Evolutionary conservation across 805 yeast species (phyloP), one percentile per base, ranked within the genome.

Genomic region (Hanseniaspora meyeri): DNA sequence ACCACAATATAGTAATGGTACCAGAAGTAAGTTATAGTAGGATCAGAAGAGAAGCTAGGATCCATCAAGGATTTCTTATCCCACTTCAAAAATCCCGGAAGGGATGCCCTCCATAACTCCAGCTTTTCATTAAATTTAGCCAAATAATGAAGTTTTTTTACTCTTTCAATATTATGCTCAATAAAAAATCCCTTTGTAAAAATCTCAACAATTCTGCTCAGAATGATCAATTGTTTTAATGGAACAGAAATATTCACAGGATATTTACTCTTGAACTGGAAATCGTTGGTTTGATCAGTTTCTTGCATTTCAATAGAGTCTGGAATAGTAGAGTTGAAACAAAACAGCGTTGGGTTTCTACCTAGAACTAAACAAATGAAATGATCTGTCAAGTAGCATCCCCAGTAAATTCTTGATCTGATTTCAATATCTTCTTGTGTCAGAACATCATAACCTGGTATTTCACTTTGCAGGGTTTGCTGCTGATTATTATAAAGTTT

Each of bases 341-440:
- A 71, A 62, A 80, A 77, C 51, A 81, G 65, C 1, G 76, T 67
- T 0, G 82, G 75, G 0, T 84, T 83, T 52, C 85, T 67, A 3
- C 87, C 87, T 49, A 80, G 66, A 51, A 80, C 69, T 39, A 81
- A 67, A 62, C 83, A 77, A 38, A 81, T 78, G 61, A 81, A 77
- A 63, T 80, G 85, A 64, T 81, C 87, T 2, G 82, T 82, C 57
- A 81, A 69, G 64, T 77, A 81, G 51, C 81, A 75, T 3, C 86
- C 86, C 87, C 87, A 81, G 63, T 78, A 79, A 11, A 81, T 77
- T 58, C 87, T 69, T 51, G 80, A 74, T 58, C 84, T 71, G 55
- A 81, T 79, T 43, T 76, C 79, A 17, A 77, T 70, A 60, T 80
- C 82, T 51, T 80, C 72, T 36, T 74, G 72, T n/a, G 74, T 70